Evolutionary conservation across 225 moss, liverwort and hornwort species (phyloP), one percentile per base, ranked within the genome.

Genomic region (Rhytidiadelphus loreus): DNA sequence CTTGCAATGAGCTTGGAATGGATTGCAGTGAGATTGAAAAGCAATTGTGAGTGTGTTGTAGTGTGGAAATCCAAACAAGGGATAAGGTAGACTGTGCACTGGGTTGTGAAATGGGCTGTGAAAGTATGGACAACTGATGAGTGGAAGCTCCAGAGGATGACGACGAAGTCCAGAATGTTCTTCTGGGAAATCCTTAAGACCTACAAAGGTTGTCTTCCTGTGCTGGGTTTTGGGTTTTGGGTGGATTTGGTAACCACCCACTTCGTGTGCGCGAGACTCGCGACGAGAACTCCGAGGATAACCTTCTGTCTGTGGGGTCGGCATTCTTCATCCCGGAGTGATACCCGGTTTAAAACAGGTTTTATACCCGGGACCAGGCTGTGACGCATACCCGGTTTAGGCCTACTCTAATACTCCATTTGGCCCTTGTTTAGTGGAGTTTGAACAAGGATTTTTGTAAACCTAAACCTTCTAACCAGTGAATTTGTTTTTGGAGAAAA

Each of bases 181-280:
- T 75, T 16, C 57, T 55, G 57, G 50, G 37, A 9, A 50, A 75
- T 50, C 37, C 85, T 75, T 26, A 28, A 61, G 74, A 50, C 75
- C 85, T 75, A 25, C 35, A 18, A 29, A 19, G 39, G 9, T 2
- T n/a, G 18, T 23, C 48, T 76, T 59, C 33, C 19, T 58, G n/a
- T 2, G 9, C 57, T 83, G 61, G 87, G 85, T 70, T 91, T 87
- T 69, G 72, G 88, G 85, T 48, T 60, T 85, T 35, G 74, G n/a
- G 77, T 16, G 74, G 46, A 81, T 89, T 81, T 84, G 52, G 69
- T 85, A 89, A 91, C 91, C 89, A 89, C 87, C 89, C 58, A 44
- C 58, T 57, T 43, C 58, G 17, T 44, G 22, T 70, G 43, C 37
- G 33, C 32, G 20, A 29, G 55, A 29, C 29, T 21, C 22, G 64